Evolutionary conservation across 2,329 filamentous ascomycete genomes (phyloP), one percentile per base, ranked within the genome.

Genomic region (Paraconiothyrium brasiliense): DNA sequence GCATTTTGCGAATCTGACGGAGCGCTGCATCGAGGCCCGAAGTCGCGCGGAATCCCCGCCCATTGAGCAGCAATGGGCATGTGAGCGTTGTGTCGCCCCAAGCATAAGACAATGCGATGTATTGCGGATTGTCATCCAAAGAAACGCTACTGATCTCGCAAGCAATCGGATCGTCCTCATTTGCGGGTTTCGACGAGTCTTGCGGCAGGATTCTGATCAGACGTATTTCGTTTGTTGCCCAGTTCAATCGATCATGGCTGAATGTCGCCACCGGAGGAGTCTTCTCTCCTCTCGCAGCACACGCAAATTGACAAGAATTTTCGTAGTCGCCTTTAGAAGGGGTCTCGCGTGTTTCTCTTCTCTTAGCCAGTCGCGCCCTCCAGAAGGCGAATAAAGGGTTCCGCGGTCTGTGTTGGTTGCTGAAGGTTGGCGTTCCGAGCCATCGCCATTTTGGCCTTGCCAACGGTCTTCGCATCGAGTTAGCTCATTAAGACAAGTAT

Each of bases 61-160:
- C 47, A n/a, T 49, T 49, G 24, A 34, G 47, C 47, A 24, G n/a
- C 24, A 34, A 49, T 8, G 24, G 47, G 47, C 47, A 11, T 30
- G 47, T 22, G 47, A 49, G 30, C 24, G 47, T 16, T 11, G 47
- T 58, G 16, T 58, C 55, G 22, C 35, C 56, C 56, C 56, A 58
- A 8, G 56, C 56, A 35, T 58, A 58, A 11, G 56, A 58, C 11
- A 58, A 39, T 44, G 56, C 56, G 37, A 58, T 54, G 48, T 58
- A 58, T 16, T 35, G 37, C 14, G 56, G 56, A 10, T 39, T 54
- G 32, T 43, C 39, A 14, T 59, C 24, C 47, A 49, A 10, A 2
- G 47, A 49, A 3, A 35, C 48, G 48, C 48, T 32, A 27, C n/a
- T 32, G 10, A 55, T 55, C 24, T 44, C 24, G 24, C 50, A 54